A percentile compares a stretch with the other conserved stretches of the same genome.
Conservation (phyloP, 176 grass and related monocot species). For the Areca catechu region DNA sequence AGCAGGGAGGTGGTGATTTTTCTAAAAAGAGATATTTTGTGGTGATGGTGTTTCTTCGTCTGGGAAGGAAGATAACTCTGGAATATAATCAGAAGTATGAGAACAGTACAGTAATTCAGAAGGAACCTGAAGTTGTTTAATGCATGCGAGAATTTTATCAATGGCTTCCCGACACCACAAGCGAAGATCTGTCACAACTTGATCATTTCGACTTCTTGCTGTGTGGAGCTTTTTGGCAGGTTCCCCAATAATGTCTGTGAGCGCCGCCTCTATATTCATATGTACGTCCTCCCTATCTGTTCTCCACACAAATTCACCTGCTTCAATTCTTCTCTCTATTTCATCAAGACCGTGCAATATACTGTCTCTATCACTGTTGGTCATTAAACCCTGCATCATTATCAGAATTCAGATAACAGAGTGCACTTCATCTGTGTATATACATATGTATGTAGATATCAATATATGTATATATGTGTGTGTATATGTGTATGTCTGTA, state of each 20-base stretch:
- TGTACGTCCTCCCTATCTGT: slow-evolving; percentile 86
- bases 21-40: no score
- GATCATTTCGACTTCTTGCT: slow-evolving; percentile 91
- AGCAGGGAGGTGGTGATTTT: no score
- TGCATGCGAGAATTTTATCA: slow-evolving; percentile 73
- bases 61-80: no score
- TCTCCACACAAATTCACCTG: slow-evolving; percentile 84
- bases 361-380: slow-evolving; percentile 53
- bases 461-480: no score
- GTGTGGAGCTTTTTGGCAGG: slow-evolving; percentile 95
- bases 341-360: slow-evolving; percentile 81
- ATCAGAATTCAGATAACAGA: neutral
- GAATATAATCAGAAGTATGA: no score
- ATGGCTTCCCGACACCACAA: slow-evolving; percentile 90
- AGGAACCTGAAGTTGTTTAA: slow-evolving; percentile 81
- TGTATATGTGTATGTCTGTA: no score
- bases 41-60: no score
- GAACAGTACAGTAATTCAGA: no score
- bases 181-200: slow-evolving; percentile 86
- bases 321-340: slow-evolving; percentile 72
- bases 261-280: slow-evolving; percentile 95
- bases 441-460: no score
- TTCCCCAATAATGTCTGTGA: slow-evolving; percentile 85
- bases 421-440: neutral
- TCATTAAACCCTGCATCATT: slow-evolving; percentile 70